phyloP scores from a whole-genome alignment of 257 asterid genomes.

The Fraxinus pennsylvanica region DNA sequence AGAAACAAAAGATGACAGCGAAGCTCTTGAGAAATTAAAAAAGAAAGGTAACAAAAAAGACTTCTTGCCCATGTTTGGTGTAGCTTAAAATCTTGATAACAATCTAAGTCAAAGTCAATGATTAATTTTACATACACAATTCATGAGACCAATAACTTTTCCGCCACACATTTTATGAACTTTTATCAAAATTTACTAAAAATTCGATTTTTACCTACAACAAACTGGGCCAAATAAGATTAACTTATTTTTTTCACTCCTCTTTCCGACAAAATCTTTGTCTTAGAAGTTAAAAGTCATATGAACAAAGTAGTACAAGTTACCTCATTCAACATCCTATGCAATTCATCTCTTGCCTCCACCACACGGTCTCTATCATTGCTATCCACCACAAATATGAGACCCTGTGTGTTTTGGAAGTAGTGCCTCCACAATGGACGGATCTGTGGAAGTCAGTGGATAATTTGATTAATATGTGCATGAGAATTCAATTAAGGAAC shows the following conservation, averaged over 20 bases:
- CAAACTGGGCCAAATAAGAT: not conserved
- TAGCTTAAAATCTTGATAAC: too few species aligned
- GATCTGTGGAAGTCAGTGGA: conserved; percentile 45
- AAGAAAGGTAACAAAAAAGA: not conserved
- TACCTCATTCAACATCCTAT: conserved; percentile 91
- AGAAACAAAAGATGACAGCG: not conserved
- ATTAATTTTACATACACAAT: too few species aligned
- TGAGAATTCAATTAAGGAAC: not conserved
- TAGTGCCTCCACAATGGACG: conserved; percentile 98
- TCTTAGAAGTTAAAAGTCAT: not conserved
- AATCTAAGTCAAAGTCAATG: too few species aligned
- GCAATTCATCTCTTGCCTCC: conserved; percentile 89
- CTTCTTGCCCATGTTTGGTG: too few species aligned
- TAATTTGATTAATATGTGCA: not conserved
- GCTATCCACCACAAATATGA: conserved; percentile 86
- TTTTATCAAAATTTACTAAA: too few species aligned
- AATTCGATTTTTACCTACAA: too few species aligned
- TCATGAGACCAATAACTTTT: too few species aligned
- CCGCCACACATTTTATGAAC: too few species aligned
- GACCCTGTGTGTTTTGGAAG: conserved; percentile 94
- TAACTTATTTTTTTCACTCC: not conserved
- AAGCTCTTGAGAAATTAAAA: not conserved
- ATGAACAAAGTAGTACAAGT: not conserved
- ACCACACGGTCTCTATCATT: conserved; percentile 84
- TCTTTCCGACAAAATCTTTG: not conserved